Evolutionary conservation across 192 early-diverging fungal species (phyloP).

Genomic region (Coemansia sp.): DNA sequence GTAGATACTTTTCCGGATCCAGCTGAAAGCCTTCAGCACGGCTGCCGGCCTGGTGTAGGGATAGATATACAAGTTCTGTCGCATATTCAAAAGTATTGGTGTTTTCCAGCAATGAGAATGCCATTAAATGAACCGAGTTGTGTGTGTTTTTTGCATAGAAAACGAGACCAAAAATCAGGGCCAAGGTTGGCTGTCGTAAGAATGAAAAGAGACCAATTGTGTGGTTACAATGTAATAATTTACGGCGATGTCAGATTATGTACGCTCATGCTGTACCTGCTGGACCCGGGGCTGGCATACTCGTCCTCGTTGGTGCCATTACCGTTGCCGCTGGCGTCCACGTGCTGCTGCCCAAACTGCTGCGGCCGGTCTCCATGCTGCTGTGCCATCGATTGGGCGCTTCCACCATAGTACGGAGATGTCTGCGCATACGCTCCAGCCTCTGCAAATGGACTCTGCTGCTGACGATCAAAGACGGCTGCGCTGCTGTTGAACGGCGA

Average conservation of each 20-base stretch:
- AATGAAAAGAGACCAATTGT: neutral
- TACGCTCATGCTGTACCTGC: constrained; percentile 52
- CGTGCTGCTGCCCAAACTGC: constrained; percentile 12
- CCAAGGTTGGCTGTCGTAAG: too few relatives aligned
- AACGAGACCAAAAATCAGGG: too few relatives aligned
- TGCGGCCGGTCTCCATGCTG: neutral
- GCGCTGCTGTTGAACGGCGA: neutral
- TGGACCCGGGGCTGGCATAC: constrained; percentile 20
- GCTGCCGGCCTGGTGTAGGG: neutral
- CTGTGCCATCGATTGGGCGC: neutral
- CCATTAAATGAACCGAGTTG: too few relatives aligned
- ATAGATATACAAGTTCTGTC: neutral
- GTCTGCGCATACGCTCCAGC: neutral
- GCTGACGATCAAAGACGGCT: neutral
- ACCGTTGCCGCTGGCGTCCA: constrained; percentile 9
- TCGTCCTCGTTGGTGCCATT: constrained; percentile 7
- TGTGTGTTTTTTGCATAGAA: too few relatives aligned
- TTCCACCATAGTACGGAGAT: constrained; percentile 1
- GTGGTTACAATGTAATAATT: neutral
- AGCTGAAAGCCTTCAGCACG: constrained; percentile 6
- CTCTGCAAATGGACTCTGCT: neutral
- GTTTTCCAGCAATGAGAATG: neutral
- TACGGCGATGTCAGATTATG: constrained; percentile 47
- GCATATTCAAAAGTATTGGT: constrained; percentile 1
- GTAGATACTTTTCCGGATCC: neutral